These are phyloP conservation scores for Rhodotorula sp. DNA, from an alignment of 1,284 basidiomycete genomes.

Conservation along the genomic window DNA sequence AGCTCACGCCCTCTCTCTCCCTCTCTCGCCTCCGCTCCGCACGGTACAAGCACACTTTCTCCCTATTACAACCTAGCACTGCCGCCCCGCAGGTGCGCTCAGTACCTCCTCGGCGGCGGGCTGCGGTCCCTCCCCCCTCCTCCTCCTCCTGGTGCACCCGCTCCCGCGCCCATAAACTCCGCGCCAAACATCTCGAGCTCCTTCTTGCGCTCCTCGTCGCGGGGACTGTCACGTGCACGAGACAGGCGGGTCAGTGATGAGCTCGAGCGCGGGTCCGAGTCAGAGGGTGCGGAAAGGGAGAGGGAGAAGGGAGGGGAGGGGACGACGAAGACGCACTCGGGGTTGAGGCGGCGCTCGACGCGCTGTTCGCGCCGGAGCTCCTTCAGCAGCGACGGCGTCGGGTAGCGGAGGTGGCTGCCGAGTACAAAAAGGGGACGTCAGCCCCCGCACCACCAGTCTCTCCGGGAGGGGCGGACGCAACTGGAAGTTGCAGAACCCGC, in stretches of 20 bases:
- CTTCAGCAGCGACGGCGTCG: slow-evolving; percentile 75
- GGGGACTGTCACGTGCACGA: slow-evolving; percentile 1
- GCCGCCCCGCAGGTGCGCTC: no score
- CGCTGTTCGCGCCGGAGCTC: slow-evolving; percentile 79
- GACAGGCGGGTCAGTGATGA: no score
- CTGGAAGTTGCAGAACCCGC: slow-evolving; percentile 90
- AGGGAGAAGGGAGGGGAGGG: not conserved
- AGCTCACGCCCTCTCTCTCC: no score
- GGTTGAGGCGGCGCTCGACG: slow-evolving; percentile 65
- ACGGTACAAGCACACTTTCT: no score
- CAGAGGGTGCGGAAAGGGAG: not conserved
- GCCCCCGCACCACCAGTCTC: no score
- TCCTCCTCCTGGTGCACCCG: not conserved
- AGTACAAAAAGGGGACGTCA: not conserved
- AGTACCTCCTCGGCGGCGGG: no score
- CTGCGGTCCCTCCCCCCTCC: not conserved
- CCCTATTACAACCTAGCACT: no score
- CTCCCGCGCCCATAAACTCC: slow-evolving; percentile 4
- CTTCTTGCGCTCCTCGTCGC: slow-evolving; percentile 42
- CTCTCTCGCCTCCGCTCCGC: no score
- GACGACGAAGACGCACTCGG: slow-evolving; percentile 27
- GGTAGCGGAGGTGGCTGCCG: slow-evolving; percentile 58
- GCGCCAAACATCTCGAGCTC: slow-evolving; percentile 44
- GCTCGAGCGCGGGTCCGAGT: no score
- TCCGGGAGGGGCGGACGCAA: not conserved